phyloP scores from a whole-genome alignment of 345 rosid genomes.

The Geranium brycei region DNA sequence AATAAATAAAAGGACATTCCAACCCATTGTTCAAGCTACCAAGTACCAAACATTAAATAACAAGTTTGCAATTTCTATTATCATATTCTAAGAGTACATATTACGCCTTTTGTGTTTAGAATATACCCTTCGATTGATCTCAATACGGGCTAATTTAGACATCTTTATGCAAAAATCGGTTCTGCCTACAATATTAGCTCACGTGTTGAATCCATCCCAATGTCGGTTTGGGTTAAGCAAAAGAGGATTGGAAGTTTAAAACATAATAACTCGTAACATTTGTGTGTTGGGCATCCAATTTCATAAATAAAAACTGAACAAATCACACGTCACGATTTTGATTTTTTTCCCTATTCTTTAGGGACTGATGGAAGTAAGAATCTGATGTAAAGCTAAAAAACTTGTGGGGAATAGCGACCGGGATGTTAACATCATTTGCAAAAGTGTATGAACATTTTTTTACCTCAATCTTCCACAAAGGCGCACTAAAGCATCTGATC shows the following conservation, averaged over 20 bases:
- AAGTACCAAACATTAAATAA: not conserved
- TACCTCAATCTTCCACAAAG: constrained; percentile 86
- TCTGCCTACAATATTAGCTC: not conserved
- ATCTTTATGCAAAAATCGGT: no score
- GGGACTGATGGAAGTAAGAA: not conserved
- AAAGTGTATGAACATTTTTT: not conserved
- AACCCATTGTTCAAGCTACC: no score
- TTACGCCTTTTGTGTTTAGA: no score
- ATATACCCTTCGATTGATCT: no score
- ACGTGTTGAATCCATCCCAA: not conserved
- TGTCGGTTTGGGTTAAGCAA: not conserved
- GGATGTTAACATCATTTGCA: not conserved
- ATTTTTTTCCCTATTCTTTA: not conserved
- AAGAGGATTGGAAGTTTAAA: no score
- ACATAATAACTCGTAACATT: no score
- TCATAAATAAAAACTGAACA: no score
- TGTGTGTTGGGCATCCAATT: no score
- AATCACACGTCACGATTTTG: no score
- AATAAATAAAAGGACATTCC: no score
- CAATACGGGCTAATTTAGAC: no score
- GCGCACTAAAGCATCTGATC: constrained; percentile 86
- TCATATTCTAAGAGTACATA: no score
- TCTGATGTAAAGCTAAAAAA: not conserved
- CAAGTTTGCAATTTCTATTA: not conserved
- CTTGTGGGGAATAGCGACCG: not conserved